Base-by-base conservation (phyloP, 768 basidiomycete species). In the Pisolithus microcarpus region DNA sequence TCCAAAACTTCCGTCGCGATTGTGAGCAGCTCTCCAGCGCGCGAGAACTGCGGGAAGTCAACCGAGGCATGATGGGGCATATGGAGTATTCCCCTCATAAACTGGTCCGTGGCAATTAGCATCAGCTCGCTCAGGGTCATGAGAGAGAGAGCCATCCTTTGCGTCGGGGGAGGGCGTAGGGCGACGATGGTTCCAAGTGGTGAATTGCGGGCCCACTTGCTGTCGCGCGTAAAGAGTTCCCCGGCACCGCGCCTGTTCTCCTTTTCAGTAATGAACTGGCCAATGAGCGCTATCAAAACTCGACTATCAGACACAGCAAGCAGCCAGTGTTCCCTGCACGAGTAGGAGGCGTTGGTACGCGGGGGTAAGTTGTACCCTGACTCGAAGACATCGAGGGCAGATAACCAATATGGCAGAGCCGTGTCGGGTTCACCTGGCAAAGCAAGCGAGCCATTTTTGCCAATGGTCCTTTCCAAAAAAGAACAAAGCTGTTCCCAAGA, bases 331-430 rank as follows among this genome's bases (percentile, higher is more conserved):
- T 83, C 80, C 42, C 30, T 46, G 18, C 46, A 51, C n/a, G 38
- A 18, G 36, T n/a, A 16, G 34, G 56, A 52, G 24, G 51, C 55
- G 43, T 52, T 52, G 15, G 58, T 57, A 31, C 72, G 72, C 34
- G 73, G 72, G 0, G 82, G 82, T 7, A 82, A 66, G 55, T 73
- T 79, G 58, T 85, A 82, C 40, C 82, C 83, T 7, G 77, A 79
- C 65, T 85, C 81, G 57, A 87, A 83, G 7, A 83, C 80, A 58
- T 85, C 83, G 48, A 87, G 70, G 1, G 84, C 81, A n/a, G 78
- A 75, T 36, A 82, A 73, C 79, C 81, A 86, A 62, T 84, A 85
- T 0, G 76, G 72, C 4, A 71, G 68, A 11, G 80, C 71, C 2
- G 59, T 66, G 13, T 60, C 58, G 8, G 82, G 83, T 56, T 87